Evolutionary conservation across 306 rosid species (phyloP).

Genomic region (Adenanthera pavonina): DNA sequence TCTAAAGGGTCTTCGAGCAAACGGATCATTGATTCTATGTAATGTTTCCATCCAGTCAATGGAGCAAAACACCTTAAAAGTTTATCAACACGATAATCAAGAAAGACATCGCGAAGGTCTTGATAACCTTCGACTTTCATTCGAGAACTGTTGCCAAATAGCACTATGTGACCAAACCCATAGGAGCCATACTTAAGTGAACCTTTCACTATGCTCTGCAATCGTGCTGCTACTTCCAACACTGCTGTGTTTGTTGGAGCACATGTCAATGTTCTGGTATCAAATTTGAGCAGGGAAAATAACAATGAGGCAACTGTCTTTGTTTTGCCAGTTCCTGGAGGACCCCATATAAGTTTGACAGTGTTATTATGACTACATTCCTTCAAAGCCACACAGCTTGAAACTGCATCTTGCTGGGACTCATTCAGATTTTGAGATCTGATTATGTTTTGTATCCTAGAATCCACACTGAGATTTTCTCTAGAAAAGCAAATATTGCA

Average conservation of each 20-base stretch:
- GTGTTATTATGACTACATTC: slow-evolving; percentile 38
- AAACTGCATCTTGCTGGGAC: slow-evolving; percentile 52
- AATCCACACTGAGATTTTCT: not conserved
- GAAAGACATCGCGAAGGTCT: slow-evolving; percentile 39
- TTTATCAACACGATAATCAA: slow-evolving; percentile 35
- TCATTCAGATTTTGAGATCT: slow-evolving; percentile 47
- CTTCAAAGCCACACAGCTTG: slow-evolving; percentile 45
- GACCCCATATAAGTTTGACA: slow-evolving; percentile 72
- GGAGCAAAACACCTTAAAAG: slow-evolving; percentile 43
- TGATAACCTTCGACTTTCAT: slow-evolving; percentile 41
- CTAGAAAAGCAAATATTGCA: slow-evolving; percentile 34
- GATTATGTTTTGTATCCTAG: slow-evolving; percentile 17
- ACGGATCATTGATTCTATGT: slow-evolving; percentile 40
- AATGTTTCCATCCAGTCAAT: slow-evolving; percentile 42
- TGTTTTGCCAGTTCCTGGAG: slow-evolving; percentile 75
- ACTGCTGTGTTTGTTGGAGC: slow-evolving; percentile 71
- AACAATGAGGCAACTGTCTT: slow-evolving; percentile 58
- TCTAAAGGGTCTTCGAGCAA: slow-evolving; percentile 44
- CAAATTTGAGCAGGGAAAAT: slow-evolving; percentile 37
- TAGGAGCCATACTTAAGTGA: slow-evolving; percentile 33
- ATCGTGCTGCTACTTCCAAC: slow-evolving; percentile 48
- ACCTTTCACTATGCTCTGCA: slow-evolving; percentile 21
- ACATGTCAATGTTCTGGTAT: slow-evolving; percentile 59
- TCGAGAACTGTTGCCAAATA: slow-evolving; percentile 51
- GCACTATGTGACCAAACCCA: slow-evolving; percentile 54